Conservation (phyloP, 305 asterid species). For the Rubia tinctorum region DNA sequence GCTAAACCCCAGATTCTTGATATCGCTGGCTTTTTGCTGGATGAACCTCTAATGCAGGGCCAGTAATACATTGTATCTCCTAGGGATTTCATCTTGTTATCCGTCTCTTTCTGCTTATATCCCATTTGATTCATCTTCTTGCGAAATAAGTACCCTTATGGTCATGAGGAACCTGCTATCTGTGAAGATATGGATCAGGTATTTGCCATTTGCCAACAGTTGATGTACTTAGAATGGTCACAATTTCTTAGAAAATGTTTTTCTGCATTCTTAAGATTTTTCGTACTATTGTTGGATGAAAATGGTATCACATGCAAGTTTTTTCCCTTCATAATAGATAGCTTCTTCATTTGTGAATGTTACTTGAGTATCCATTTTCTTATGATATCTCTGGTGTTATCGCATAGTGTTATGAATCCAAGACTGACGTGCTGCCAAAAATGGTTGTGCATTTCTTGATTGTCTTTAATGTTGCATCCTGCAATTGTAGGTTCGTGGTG, state of each 20-base stretch:
- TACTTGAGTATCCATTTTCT: not conserved
- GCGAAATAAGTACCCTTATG: slow-evolving; percentile 75
- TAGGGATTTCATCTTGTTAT: slow-evolving; percentile 1
- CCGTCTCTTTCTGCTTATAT: slow-evolving; percentile 15
- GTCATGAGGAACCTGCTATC: slow-evolving; percentile 92
- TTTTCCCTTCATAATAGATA: no score
- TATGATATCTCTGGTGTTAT: not conserved
- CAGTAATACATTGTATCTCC: slow-evolving; percentile 54
- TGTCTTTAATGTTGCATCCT: not conserved
- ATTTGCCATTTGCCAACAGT: not conserved
- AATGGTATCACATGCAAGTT: not conserved
- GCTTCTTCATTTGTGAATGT: not conserved
- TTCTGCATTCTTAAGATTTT: not conserved
- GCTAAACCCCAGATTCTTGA: slow-evolving; percentile 72
- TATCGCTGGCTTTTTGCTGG: slow-evolving; percentile 30
- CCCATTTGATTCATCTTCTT: slow-evolving; percentile 32
- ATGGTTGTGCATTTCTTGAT: not conserved
- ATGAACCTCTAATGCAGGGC: slow-evolving; percentile 74
- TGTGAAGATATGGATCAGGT: slow-evolving; percentile 99
- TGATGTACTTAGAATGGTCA: not conserved
- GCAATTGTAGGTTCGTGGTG: slow-evolving; percentile 75
- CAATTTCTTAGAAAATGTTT: not conserved
- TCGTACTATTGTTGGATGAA: not conserved
- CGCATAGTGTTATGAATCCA: not conserved
- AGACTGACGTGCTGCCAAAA: not conserved